Conservation (phyloP, 306 rosid genomes). For the Geum urbanum region DNA sequence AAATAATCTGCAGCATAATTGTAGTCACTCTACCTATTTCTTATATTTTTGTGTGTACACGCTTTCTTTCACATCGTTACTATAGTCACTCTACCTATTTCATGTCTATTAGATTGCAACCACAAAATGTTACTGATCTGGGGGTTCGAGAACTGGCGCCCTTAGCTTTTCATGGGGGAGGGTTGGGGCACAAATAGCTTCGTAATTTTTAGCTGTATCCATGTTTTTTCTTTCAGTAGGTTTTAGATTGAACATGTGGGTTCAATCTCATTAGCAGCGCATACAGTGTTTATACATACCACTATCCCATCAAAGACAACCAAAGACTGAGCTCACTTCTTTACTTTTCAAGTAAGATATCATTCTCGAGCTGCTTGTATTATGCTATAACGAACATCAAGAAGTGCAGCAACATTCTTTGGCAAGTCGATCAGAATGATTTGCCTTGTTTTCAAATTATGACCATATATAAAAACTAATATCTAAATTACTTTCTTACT, state of each 20-base stretch:
- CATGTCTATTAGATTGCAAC: too few relatives aligned
- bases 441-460: constrained; percentile 50
- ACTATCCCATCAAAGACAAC: constrained; percentile 14
- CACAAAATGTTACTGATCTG: too few relatives aligned
- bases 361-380: constrained; percentile 87
- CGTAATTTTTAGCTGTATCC: neutral
- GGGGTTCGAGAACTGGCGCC: neutral
- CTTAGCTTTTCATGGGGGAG: neutral
- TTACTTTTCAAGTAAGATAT: constrained; percentile 70
- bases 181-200: neutral
- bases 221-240: neutral
- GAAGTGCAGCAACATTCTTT: constrained; percentile 37
- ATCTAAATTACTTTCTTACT: too few relatives aligned
- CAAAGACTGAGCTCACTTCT: constrained; percentile 39
- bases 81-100: too few relatives aligned
- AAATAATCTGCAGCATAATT: too few relatives aligned
- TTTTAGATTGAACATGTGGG: too few relatives aligned
- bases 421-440: constrained; percentile 39
- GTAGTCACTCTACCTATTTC: too few relatives aligned
- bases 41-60: too few relatives aligned
- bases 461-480: too few relatives aligned
- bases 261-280: too few relatives aligned
- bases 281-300: too few relatives aligned
- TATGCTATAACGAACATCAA: constrained; percentile 52
- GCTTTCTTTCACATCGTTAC: too few relatives aligned